Conservation (phyloP, 768 basidiomycete genomes). For the Boletus speciosus region DNA sequence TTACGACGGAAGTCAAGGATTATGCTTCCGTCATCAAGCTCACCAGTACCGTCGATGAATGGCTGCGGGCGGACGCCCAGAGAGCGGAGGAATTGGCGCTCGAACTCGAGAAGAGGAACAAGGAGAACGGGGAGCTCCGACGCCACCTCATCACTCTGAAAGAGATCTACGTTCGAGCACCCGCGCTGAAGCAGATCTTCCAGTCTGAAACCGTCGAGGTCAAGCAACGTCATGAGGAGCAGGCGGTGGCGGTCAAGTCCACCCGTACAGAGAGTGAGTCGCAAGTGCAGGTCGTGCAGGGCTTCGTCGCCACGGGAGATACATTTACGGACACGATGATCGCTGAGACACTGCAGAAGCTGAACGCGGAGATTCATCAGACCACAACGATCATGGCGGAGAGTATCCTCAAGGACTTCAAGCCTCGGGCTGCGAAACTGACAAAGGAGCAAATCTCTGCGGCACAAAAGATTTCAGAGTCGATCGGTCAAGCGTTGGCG, state of each 20-base stretch:
- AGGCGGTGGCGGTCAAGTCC: neutral
- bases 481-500: constrained; percentile 1
- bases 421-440: neutral
- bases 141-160: neutral
- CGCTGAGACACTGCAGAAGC: constrained; percentile 1
- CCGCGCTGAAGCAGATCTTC: neutral
- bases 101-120: constrained; percentile 2
- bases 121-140: constrained; percentile 10
- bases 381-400: constrained; percentile 4
- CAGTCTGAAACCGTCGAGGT: neutral
- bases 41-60: constrained; percentile 3
- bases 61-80: constrained; percentile 5
- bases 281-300: neutral
- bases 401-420: neutral
- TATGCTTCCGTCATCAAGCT: constrained; percentile 3
- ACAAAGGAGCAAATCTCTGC: neutral
- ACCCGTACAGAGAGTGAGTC: neutral
- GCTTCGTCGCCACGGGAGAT: constrained; percentile 5
- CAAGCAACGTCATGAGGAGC: neutral
- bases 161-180: constrained; percentile 8
- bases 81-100: neutral
- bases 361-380: constrained; percentile 12
- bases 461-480: neutral
- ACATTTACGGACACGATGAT: constrained; percentile 1
- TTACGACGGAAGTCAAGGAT: neutral